Conservation (phyloP, 257 asterid genomes). For the Cinchona pubescens region DNA sequence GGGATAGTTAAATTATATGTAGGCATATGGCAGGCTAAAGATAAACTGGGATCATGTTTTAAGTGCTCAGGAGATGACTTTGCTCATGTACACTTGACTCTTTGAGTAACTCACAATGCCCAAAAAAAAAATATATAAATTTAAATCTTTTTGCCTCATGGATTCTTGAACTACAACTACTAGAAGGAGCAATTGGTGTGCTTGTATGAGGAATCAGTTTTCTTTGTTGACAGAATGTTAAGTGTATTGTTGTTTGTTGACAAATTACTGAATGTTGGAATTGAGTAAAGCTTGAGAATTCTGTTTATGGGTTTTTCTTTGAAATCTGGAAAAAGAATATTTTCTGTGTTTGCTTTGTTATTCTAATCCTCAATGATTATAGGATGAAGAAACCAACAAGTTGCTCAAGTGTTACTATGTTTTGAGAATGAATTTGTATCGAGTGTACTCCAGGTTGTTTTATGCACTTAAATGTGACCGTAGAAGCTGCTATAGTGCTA, state of each 20-base stretch:
- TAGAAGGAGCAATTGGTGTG: too few species aligned
- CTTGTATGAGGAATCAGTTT: too few species aligned
- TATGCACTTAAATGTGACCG: background rate
- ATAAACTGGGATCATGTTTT: background rate
- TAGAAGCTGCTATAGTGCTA: constrained; percentile 7
- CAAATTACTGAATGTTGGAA: background rate
- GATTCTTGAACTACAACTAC: too few species aligned
- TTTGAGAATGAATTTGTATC: too few species aligned
- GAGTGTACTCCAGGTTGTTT: background rate
- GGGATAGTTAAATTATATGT: too few species aligned
- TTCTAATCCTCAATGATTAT: too few species aligned
- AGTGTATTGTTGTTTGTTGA: background rate
- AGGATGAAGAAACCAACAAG: too few species aligned
- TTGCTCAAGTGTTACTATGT: too few species aligned
- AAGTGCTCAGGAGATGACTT: background rate
- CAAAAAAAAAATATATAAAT: too few species aligned
- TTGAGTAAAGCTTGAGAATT: background rate
- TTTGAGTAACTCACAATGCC: background rate
- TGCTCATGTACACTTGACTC: background rate
- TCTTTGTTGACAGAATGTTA: background rate
- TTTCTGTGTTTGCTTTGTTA: too few species aligned
- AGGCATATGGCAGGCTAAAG: background rate
- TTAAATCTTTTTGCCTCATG: too few species aligned
- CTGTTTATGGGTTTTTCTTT: too few species aligned
- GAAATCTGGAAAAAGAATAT: background rate